Percentiles rank a stretch among this genome's conserved stretches.
Conservation (phyloP, 225 moss, liverwort and hornwort genomes). For the Takakia lepidozioides region DNA sequence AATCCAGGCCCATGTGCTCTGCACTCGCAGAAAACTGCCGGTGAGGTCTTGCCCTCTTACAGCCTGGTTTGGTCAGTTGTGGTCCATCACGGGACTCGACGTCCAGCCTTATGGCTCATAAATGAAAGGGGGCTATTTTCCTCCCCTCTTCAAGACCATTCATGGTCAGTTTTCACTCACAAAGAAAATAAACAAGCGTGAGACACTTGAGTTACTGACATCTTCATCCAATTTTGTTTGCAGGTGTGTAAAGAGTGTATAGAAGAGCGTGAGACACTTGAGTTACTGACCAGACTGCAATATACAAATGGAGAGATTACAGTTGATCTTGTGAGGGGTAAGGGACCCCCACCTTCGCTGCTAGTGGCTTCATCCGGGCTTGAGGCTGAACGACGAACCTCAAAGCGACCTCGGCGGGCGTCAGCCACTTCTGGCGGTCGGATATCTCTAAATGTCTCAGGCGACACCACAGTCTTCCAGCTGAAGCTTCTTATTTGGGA, state of each 20-base stretch:
- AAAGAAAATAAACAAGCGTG: no score
- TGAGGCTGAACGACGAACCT: slow-evolving; percentile 89
- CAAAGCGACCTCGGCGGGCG: slow-evolving; percentile 85
- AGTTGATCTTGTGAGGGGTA: slow-evolving; percentile 89
- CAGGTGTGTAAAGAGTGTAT: slow-evolving; percentile 94
- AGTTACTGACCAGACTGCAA: slow-evolving; percentile 70
- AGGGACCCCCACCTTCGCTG: slow-evolving; percentile 89
- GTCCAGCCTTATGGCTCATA: no score
- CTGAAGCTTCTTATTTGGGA: slow-evolving; percentile 99
- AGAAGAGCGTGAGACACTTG: slow-evolving; percentile 85
- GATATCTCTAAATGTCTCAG: slow-evolving; percentile 78
- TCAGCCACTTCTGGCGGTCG: slow-evolving; percentile 84
- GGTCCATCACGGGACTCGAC: no score
- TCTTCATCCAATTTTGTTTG: no score
- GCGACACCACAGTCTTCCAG: slow-evolving; percentile 87
- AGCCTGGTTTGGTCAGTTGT: no score
- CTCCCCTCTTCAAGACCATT: no score
- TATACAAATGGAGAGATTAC: slow-evolving; percentile 81
- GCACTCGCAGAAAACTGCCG: no score
- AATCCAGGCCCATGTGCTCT: no score
- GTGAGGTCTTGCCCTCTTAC: no score
- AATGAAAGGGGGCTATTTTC: no score
- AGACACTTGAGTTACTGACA: no score
- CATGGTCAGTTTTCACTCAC: no score
- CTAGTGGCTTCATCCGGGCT: slow-evolving; percentile 65